Evolutionary conservation across 176 grass and related monocot genomes (phyloP).

Genomic region (Oryza glaberrima): DNA sequence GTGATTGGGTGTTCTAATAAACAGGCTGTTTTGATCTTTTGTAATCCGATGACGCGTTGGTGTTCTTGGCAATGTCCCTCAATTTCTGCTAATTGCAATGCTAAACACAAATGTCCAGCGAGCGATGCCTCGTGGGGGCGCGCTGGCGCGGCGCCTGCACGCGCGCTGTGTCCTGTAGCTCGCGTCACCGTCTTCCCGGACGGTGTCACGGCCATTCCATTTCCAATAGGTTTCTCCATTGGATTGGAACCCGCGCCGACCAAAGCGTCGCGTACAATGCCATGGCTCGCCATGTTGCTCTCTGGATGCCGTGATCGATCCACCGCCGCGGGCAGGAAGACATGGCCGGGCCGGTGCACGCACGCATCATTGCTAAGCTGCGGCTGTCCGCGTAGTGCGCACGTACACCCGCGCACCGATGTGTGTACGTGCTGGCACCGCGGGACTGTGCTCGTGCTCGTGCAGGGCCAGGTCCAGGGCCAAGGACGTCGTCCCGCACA

Average conservation of each 20-base stretch:
- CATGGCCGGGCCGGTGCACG: neutral
- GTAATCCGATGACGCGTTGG: neutral
- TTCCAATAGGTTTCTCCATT: neutral
- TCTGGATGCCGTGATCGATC: neutral
- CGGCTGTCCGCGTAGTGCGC: neutral
- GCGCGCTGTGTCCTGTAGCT: neutral
- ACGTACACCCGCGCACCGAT: neutral
- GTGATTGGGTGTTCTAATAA: neutral
- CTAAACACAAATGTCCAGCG: neutral
- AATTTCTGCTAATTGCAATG: neutral
- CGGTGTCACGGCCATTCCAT: neutral
- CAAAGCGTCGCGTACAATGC: too few relatives aligned
- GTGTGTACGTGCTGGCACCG: neutral
- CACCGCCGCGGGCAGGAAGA: neutral
- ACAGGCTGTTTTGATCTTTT: neutral
- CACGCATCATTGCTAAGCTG: neutral
- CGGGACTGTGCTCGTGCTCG: neutral
- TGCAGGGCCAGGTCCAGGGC: neutral
- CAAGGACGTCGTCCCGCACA: too few relatives aligned
- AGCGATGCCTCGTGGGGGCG: neutral
- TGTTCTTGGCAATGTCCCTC: neutral
- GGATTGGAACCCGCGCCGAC: neutral
- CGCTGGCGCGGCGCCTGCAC: neutral
- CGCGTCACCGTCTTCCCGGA: conserved; percentile 2
- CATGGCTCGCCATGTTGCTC: neutral